phyloP scores from a whole-genome alignment of 129 eudicot genomes.

The Gnaphalium uliginosum region DNA sequence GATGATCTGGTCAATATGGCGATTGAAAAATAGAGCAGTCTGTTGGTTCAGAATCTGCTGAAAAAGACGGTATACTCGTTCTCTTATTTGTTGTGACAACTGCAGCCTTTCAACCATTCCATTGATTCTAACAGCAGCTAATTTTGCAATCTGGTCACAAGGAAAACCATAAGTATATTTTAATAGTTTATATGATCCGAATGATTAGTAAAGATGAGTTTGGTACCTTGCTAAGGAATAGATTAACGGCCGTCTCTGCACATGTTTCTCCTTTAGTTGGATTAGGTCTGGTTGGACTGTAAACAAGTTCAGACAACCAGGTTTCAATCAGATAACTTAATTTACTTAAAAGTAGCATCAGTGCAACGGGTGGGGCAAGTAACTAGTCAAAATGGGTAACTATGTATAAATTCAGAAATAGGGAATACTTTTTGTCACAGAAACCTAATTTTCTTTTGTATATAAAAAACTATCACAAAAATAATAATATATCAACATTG shows the following conservation, averaged over 20 bases:
- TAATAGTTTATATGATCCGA: background rate
- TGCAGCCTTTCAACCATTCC: slow-evolving; percentile 94
- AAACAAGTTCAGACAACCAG: slow-evolving; percentile 21
- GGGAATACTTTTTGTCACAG: background rate
- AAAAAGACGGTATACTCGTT: slow-evolving; percentile 81
- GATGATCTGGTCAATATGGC: slow-evolving; percentile 94
- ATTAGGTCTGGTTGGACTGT: slow-evolving; percentile 82
- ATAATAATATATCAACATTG: too few relatives aligned
- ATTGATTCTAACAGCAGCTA: slow-evolving; percentile 97
- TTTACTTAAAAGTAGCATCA: background rate
- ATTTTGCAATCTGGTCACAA: slow-evolving; percentile 64
- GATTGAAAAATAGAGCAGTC: slow-evolving; percentile 71
- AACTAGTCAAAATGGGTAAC: background rate
- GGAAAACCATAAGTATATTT: background rate
- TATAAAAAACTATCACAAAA: too few relatives aligned
- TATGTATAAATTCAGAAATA: background rate
- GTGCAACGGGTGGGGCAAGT: background rate
- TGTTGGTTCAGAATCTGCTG: slow-evolving; percentile 70
- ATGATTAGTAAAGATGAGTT: background rate
- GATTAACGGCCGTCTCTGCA: slow-evolving; percentile 88
- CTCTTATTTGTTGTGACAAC: slow-evolving; percentile 76
- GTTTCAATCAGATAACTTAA: slow-evolving; percentile 21
- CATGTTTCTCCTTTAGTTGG: slow-evolving; percentile 98
- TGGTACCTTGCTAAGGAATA: slow-evolving; percentile 82
- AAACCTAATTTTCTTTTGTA: background rate